Evolutionary conservation across 2,329 filamentous ascomycete species (phyloP).

Genomic region (Colletotrichum plurivorum): DNA sequence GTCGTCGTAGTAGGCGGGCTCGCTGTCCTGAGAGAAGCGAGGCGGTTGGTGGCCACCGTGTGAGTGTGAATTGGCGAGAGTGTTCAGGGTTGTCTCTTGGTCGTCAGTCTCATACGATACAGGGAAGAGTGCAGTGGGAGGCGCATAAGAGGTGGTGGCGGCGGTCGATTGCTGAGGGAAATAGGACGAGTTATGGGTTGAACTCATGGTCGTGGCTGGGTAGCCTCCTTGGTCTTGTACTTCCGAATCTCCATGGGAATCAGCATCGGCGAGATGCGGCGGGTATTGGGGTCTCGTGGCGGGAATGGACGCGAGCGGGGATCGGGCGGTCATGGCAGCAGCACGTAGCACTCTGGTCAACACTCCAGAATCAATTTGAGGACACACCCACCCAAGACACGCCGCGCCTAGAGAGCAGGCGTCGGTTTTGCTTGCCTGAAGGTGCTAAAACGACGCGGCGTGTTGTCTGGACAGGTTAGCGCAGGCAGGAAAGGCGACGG

Average conservation of each 20-base stretch:
- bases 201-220: slow-evolving; percentile 20
- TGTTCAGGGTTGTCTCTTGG: slow-evolving; percentile 41
- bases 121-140: not conserved
- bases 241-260: slow-evolving; percentile 21
- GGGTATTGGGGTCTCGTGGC: slow-evolving; percentile 18
- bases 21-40: slow-evolving; percentile 8
- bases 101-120: slow-evolving; percentile 22
- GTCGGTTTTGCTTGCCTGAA: no score
- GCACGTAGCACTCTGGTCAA: not conserved
- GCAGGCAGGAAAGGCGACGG: not conserved
- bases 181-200: slow-evolving; percentile 36
- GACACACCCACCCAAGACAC: no score
- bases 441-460: not conserved
- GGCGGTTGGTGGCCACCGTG: slow-evolving; percentile 9
- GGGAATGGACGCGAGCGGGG: slow-evolving; percentile 30
- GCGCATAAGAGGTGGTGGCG: slow-evolving; percentile 3
- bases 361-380: no score
- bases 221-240: slow-evolving; percentile 5
- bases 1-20: slow-evolving; percentile 4
- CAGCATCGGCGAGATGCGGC: slow-evolving; percentile 21
- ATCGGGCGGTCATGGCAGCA: slow-evolving; percentile 32
- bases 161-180: slow-evolving; percentile 33
- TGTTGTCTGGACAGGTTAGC: slow-evolving; percentile 21
- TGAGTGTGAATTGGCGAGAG: slow-evolving; percentile 42
- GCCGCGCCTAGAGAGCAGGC: no score